Base-by-base conservation (phyloP, 805 yeast genomes). In the Candida sonorensis region DNA sequence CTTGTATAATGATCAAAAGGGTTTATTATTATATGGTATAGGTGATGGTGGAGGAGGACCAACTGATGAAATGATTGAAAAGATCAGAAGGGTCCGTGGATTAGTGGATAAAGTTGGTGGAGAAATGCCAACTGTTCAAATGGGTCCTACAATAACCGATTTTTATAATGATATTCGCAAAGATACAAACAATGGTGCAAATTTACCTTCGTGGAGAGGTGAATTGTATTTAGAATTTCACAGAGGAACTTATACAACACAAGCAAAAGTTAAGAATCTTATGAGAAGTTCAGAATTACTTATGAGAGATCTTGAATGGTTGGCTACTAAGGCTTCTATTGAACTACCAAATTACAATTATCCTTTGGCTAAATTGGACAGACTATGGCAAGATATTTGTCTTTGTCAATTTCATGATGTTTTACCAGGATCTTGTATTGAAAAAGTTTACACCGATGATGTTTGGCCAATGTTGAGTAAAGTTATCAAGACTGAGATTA, bases 41-140 rank as follows among this genome's bases (percentile, higher is more conserved):
- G 98, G 98, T 49, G 98, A 90, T 55, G 98, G 98, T 47, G 98
- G 98, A 40, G 98, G 98, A 42, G 98, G 98, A 7, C 97, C 98
- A 28, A 79, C 85, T 4, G 82, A 83, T 24, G 95, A 84, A 50
- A 88, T 87, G 95, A 50, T 90, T 41, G 97, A 92, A 53, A 88
- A 86, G 54, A 67, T 90, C 50, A 76, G 97, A 52, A 77, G 97
- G 46, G 80, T 90, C 54, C 72, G 97, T 50, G 97, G 97, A 11
- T 57, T 88, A 38, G 72, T 87, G 14, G 82, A 90, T 50, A 79
- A 80, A 5, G 80, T 80, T 10, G 94, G 90, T 3, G 61, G 61
- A 25, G 67, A 71, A 29, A 69, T 92, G 37, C 97, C 97, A 3
- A 71, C 81, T 2, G 84, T 88, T 14, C 78, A 85, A 34, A 61